phyloP scores from a whole-genome alignment of 1,139 yeast species.

The Suhomyces guaymorum region DNA sequence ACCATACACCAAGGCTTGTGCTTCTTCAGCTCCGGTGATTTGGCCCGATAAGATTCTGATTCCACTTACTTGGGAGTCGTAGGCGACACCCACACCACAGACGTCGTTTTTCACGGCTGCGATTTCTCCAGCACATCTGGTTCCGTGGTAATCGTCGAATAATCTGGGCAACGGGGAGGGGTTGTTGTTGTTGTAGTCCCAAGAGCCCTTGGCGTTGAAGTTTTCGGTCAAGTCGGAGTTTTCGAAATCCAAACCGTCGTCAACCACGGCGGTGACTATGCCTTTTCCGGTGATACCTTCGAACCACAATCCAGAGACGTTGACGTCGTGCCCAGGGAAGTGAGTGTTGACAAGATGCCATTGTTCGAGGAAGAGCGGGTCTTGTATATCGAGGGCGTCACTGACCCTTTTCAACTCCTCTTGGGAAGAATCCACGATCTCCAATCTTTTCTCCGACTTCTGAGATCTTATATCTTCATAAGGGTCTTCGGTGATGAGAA shows the following conservation, averaged over 20 bases:
- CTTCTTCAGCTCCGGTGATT: slow-evolving; percentile 85
- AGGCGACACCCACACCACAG: slow-evolving; percentile 96
- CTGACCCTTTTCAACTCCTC: slow-evolving; percentile 44
- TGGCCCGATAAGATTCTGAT: slow-evolving; percentile 82
- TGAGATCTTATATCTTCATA: not conserved
- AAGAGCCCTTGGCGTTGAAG: slow-evolving; percentile 74
- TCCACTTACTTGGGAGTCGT: slow-evolving; percentile 82
- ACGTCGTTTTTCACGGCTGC: slow-evolving; percentile 85
- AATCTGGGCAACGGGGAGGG: slow-evolving; percentile 78
- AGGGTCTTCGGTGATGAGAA: slow-evolving; percentile 23
- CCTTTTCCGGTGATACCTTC: slow-evolving; percentile 82
- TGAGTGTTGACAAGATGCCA: slow-evolving; percentile 85
- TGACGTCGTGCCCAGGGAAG: slow-evolving; percentile 80
- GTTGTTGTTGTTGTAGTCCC: slow-evolving; percentile 85
- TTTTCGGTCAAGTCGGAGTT: slow-evolving; percentile 70
- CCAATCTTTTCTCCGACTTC: slow-evolving; percentile 12
- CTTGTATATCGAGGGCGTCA: slow-evolving; percentile 63
- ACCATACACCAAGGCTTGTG: slow-evolving; percentile 79
- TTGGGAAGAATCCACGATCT: slow-evolving; percentile 50
- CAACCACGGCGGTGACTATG: slow-evolving; percentile 82
- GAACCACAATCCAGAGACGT: slow-evolving; percentile 84
- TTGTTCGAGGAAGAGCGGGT: slow-evolving; percentile 78
- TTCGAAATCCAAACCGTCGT: slow-evolving; percentile 89
- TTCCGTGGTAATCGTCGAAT: slow-evolving; percentile 90
- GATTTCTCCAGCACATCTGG: slow-evolving; percentile 97